Evolutionary conservation across 2,329 filamentous ascomycete genomes (phyloP).

Genomic region (Geosmithia morbida): DNA sequence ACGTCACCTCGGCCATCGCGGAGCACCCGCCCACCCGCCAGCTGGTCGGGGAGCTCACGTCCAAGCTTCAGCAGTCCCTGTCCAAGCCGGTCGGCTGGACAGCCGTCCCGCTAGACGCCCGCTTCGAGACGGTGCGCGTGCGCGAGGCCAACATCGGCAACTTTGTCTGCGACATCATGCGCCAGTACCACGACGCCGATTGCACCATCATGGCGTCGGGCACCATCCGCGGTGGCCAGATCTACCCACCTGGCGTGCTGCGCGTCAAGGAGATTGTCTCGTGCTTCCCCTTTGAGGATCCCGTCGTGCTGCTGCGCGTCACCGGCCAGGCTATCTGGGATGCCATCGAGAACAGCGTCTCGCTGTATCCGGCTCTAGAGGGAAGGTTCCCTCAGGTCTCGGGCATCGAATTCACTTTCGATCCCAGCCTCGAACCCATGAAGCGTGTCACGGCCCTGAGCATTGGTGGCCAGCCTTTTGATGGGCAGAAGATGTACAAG

Average conservation of each 20-base stretch:
- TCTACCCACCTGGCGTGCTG: conserved; percentile 70
- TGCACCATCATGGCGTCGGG: conserved; percentile 75
- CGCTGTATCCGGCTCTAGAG: conserved; percentile 68
- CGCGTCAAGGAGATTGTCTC: conserved; percentile 71
- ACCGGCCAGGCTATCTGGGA: conserved; percentile 58
- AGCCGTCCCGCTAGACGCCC: conserved; percentile 65
- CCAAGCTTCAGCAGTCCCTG: conserved; percentile 59
- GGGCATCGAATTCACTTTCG: conserved; percentile 63
- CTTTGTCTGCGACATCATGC: conserved; percentile 86
- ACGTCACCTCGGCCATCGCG: conserved; percentile 54
- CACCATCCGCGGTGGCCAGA: conserved; percentile 76
- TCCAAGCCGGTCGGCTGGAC: conserved; percentile 78
- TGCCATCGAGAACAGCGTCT: conserved; percentile 77
- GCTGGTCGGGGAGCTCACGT: conserved; percentile 55
- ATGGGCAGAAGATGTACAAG: conserved; percentile 50
- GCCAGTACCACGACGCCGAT: conserved; percentile 66
- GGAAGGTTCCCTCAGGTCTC: conserved; percentile 77
- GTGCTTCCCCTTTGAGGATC: conserved; percentile 88
- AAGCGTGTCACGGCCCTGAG: conserved; percentile 48
- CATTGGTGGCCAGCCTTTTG: conserved; percentile 46
- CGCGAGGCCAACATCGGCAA: conserved; percentile 78
- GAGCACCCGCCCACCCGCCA: conserved; percentile 45
- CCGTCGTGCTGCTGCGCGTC: conserved; percentile 62
- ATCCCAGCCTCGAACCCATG: conserved; percentile 44
- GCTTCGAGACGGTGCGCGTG: conserved; percentile 68